A percentile compares a stretch with the other conserved stretches of the same genome.
Evolutionary conservation across 805 yeast genomes (phyloP).

Genomic region (Cyberlindnera maclurae): DNA sequence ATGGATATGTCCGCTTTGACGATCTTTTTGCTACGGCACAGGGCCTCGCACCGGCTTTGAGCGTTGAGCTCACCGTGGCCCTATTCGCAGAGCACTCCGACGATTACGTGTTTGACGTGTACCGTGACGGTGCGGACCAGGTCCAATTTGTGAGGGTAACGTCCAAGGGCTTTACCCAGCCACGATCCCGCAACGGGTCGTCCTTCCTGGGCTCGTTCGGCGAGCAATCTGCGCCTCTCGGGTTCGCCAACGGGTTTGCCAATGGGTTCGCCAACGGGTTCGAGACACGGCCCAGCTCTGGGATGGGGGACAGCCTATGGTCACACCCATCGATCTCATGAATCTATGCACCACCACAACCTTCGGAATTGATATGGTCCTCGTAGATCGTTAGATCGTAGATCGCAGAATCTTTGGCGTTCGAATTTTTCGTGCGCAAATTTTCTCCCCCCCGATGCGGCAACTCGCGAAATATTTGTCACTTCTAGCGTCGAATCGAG

Average conservation of each 20-base stretch:
- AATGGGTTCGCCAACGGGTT: background rate
- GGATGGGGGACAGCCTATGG: background rate
- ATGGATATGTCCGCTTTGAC: constrained; percentile 1
- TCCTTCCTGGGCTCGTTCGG: background rate
- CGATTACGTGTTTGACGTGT: constrained; percentile 1
- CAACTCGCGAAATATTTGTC: no score
- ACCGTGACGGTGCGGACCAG: background rate
- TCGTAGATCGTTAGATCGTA: no score
- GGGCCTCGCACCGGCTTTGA: background rate
- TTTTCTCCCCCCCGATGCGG: no score
- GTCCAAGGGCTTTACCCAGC: background rate
- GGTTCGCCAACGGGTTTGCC: background rate
- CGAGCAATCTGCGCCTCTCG: background rate
- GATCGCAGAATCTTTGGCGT: no score
- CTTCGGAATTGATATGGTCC: no score
- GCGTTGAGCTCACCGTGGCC: background rate
- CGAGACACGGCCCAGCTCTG: background rate
- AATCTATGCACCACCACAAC: background rate
- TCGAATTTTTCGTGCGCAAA: no score
- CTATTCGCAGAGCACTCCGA: constrained; percentile 1
- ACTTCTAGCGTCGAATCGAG: no score
- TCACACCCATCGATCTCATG: background rate
- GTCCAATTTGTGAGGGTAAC: background rate
- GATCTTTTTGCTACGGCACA: background rate
- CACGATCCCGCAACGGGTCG: background rate